Evolutionary conservation across 2,329 filamentous ascomycete species (phyloP), one percentile per base, ranked within the genome.

Genomic region (Colletotrichum cordylinicola): DNA sequence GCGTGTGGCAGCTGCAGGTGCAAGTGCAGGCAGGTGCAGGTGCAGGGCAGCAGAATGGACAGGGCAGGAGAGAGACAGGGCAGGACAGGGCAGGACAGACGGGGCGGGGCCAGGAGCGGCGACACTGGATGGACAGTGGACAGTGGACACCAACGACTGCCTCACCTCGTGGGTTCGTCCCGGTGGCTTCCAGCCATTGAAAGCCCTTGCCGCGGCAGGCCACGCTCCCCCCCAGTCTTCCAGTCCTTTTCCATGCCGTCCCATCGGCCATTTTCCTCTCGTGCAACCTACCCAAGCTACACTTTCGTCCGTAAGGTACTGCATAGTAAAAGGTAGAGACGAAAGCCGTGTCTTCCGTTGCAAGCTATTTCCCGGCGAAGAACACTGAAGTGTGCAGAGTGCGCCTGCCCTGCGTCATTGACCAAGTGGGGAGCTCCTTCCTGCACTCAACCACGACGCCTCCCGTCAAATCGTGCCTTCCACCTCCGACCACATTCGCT

Each of bases 1-100:
- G 70, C 68, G 69, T 64, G 65, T 61, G 70, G 24, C 56, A 75
- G 64, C 64, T 75, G 73, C 73, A 75, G 70, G 69, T 68, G 56
- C 29, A 33, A 8, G 56, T 56, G 52, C 52, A 48, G 52, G 52
- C 52, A 48, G 52, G 31, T 31, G n/a, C 60, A 21, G 9, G 43
- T 43, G 58, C 69, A 31, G 43, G n/a, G 24, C 24, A 24, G 39
- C 68, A 52, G n/a, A 48, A 48, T n/a, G 27, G 27, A n/a, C 56
- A 61, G 56, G 56, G 27, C 27, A 60, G 56, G 9, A 18, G 56
- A 18, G 6, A 21, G n/a, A 7, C n/a, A 58, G 33, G 33, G 33
- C 33, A 31, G 52, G 58, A 4, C 48, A 55, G 48, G 48, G 18
- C n/a, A 55, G 48, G 48, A 6, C 18, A 10, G 15, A 31, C 4